These are phyloP conservation scores for Omphalotus olearius DNA, from an alignment of 1,284 basidiomycete species.

Conservation along the genomic window DNA sequence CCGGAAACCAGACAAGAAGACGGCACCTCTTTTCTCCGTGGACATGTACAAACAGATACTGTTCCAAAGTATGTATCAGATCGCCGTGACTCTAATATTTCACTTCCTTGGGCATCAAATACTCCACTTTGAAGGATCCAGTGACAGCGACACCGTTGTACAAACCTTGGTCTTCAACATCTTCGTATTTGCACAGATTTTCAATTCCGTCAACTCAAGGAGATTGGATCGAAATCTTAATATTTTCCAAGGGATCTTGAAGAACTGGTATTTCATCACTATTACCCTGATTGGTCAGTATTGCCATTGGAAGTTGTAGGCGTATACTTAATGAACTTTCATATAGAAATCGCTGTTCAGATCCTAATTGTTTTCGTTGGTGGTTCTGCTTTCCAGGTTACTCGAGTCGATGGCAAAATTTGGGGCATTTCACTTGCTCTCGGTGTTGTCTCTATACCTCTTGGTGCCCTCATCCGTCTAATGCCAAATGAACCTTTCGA, in stretches of 20 bases:
- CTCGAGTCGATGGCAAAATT: slow-evolving; percentile 71
- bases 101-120: slow-evolving; percentile 82
- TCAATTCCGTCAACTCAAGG: slow-evolving; percentile 91
- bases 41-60: slow-evolving; percentile 96
- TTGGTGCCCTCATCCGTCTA: slow-evolving; percentile 80
- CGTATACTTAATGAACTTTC: slow-evolving; percentile 3
- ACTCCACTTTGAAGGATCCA: slow-evolving; percentile 51
- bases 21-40: slow-evolving; percentile 83
- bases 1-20: slow-evolving; percentile 88
- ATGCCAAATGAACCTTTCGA: slow-evolving; percentile 84
- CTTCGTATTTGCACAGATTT: slow-evolving; percentile 96
- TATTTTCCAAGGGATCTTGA: slow-evolving; percentile 80
- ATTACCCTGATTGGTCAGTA: slow-evolving; percentile 79
- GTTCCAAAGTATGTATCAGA: slow-evolving; percentile 88
- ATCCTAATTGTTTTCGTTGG: slow-evolving; percentile 90
- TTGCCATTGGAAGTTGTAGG: neutral
- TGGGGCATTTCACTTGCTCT: slow-evolving; percentile 93
- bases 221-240: slow-evolving; percentile 85
- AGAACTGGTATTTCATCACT: slow-evolving; percentile 84
- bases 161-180: slow-evolving; percentile 93
- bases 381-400: slow-evolving; percentile 91
- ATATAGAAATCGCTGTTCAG: slow-evolving; percentile 81
- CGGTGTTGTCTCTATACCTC: slow-evolving; percentile 83
- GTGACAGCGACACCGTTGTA: slow-evolving; percentile 50
- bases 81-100: slow-evolving; percentile 80